Percentiles rank a stretch among this genome's conserved stretches.
Conservation (phyloP, 2,329 filamentous ascomycete species). For the Chaetomiaceae sp. region DNA sequence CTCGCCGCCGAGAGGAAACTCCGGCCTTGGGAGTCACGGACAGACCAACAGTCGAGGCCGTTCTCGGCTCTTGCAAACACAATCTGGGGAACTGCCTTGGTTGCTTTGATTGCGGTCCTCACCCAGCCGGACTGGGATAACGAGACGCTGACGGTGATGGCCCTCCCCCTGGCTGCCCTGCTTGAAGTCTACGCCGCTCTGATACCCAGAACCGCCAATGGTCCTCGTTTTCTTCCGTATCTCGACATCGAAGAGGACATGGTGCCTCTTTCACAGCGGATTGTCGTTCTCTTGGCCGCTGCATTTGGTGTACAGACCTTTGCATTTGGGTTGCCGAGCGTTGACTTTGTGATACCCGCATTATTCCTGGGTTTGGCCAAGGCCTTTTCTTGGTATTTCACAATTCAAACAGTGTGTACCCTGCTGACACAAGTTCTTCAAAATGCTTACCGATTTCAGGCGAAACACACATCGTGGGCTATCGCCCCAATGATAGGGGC, state of each 20-base stretch:
- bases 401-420: slow-evolving; percentile 29
- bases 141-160: slow-evolving; percentile 23
- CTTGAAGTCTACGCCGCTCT: slow-evolving; percentile 31
- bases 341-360: slow-evolving; percentile 7
- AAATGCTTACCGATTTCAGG: slow-evolving; percentile 22
- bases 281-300: slow-evolving; percentile 18
- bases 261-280: slow-evolving; percentile 25
- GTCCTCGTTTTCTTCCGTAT: slow-evolving; percentile 17
- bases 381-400: slow-evolving; percentile 34
- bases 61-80: slow-evolving; percentile 22
- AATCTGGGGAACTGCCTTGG: slow-evolving; percentile 23
- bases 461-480: slow-evolving; percentile 32
- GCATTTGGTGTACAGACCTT: slow-evolving; percentile 20
- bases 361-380: slow-evolving; percentile 30
- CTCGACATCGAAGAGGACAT: slow-evolving; percentile 30
- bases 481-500: slow-evolving; percentile 28
- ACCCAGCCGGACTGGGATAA: slow-evolving; percentile 30
- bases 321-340: slow-evolving; percentile 25
- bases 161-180: slow-evolving; percentile 28
- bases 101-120: slow-evolving; percentile 24
- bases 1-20: slow-evolving; percentile 25
- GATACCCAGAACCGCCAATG: slow-evolving; percentile 15
- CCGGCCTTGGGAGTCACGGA: slow-evolving; percentile 4
- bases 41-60: slow-evolving; percentile 1
- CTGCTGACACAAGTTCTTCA: neutral